Evolutionary conservation across 306 rosid genomes (phyloP).

Genomic region (Dryas drummondii): DNA sequence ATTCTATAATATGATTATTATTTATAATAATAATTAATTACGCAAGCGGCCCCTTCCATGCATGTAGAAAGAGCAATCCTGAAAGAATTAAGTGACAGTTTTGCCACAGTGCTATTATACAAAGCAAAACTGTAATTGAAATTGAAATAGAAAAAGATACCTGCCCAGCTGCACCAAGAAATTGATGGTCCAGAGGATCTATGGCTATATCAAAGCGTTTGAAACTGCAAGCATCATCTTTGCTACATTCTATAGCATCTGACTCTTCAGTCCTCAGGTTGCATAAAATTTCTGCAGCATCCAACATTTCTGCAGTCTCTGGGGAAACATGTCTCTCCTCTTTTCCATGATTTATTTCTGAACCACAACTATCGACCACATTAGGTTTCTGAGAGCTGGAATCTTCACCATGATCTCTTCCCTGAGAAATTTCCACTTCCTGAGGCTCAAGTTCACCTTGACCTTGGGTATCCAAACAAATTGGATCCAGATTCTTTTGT

Average conservation of each 20-base stretch:
- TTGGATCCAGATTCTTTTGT: slow-evolving; percentile 53
- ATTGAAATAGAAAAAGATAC: slow-evolving; percentile 31
- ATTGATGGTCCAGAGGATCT: slow-evolving; percentile 90
- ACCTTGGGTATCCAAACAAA: slow-evolving; percentile 39
- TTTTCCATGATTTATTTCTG: slow-evolving; percentile 34
- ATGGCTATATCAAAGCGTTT: slow-evolving; percentile 80
- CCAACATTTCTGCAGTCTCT: slow-evolving; percentile 42
- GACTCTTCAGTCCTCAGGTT: slow-evolving; percentile 45
- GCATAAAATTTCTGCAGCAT: slow-evolving; percentile 43
- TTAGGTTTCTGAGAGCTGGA: slow-evolving; percentile 52
- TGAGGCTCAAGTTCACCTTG: slow-evolving; percentile 47
- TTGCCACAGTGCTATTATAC: neutral
- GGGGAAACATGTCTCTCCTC: slow-evolving; percentile 40
- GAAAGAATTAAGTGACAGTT: neutral
- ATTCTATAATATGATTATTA: neutral
- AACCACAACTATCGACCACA: slow-evolving; percentile 30
- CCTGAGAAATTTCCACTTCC: slow-evolving; percentile 34
- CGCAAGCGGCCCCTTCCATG: too few relatives aligned
- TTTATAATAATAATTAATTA: too few relatives aligned
- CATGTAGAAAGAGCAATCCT: neutral
- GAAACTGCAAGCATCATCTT: slow-evolving; percentile 54
- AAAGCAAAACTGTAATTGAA: neutral
- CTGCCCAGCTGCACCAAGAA: slow-evolving; percentile 78
- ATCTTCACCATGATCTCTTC: slow-evolving; percentile 38
- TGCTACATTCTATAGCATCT: slow-evolving; percentile 37